A percentile compares a stretch with the other conserved stretches of the same genome.
Evolutionary conservation across 306 rosid species (phyloP).

Genomic region (Medicago truncatula): DNA sequence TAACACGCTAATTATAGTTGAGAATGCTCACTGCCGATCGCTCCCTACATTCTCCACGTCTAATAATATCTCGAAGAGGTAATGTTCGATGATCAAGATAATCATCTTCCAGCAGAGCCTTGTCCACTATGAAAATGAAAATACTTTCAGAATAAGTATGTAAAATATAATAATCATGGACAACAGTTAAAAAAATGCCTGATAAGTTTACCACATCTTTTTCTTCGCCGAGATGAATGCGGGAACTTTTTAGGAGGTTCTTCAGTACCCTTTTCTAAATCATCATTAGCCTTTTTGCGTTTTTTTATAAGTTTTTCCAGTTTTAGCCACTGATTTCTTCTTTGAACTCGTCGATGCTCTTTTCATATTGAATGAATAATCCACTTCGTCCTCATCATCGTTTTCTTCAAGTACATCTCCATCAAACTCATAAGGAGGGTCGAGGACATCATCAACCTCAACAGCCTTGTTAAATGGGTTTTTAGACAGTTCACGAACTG

Average conservation of each 20-base stretch:
- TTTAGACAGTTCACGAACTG: conserved; percentile 46
- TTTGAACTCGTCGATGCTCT: conserved; percentile 49
- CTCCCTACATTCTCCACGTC: conserved; percentile 68
- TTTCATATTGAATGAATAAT: conserved; percentile 50
- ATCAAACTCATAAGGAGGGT: conserved; percentile 47
- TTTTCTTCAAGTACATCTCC: conserved; percentile 50
- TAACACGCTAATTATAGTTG: conserved; percentile 17
- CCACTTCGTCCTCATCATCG: conserved; percentile 51
- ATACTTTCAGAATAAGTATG: conserved; percentile 38
- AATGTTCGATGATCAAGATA: conserved; percentile 66
- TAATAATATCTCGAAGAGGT: conserved; percentile 69
- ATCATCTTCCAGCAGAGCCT: conserved; percentile 80
- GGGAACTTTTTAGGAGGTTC: conserved; percentile 69
- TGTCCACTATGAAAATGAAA: conserved; percentile 61
- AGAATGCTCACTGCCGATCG: conserved; percentile 62
- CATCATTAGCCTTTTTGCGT: conserved; percentile 52
- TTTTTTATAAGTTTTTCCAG: conserved; percentile 62
- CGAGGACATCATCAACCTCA: conserved; percentile 47
- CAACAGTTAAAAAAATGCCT: conserved; percentile 5
- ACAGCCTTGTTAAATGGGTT: conserved; percentile 45
- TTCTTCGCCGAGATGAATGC: conserved; percentile 76
- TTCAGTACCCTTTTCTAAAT: conserved; percentile 43
- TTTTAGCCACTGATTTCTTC: conserved; percentile 60
- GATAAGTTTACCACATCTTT: conserved; percentile 61
- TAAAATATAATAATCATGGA: conserved; percentile 25